A percentile compares a stretch with the other conserved stretches of the same genome.
Conservation (phyloP, 139 green algal species). For the Picocystis salinarum region DNA sequence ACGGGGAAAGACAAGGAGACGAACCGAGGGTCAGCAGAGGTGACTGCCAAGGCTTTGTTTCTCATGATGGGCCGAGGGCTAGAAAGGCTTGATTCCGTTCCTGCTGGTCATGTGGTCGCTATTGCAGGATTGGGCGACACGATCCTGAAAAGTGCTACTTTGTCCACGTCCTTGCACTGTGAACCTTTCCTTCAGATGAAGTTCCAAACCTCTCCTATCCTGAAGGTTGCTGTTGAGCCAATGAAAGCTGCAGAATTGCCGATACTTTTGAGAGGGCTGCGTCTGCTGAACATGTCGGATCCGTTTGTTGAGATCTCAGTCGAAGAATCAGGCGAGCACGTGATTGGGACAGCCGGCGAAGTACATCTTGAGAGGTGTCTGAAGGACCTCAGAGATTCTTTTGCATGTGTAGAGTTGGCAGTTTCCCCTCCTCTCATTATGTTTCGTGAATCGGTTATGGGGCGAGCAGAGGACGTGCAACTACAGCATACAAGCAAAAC, state of each 20-base stretch:
- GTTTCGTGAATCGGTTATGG: slow-evolving; percentile 64
- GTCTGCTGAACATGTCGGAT: slow-evolving; percentile 79
- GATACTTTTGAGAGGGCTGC: slow-evolving; percentile 54
- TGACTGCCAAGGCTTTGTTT: slow-evolving; percentile 38
- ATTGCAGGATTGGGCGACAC: slow-evolving; percentile 52
- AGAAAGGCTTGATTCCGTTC: slow-evolving; percentile 42
- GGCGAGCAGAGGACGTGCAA: slow-evolving; percentile 9
- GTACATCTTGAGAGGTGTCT: slow-evolving; percentile 92
- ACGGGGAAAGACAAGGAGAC: slow-evolving; percentile 34
- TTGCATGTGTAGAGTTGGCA: slow-evolving; percentile 64
- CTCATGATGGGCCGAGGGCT: slow-evolving; percentile 91
- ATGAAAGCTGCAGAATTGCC: slow-evolving; percentile 49
- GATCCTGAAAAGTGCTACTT: slow-evolving; percentile 85
- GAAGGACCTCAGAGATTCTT: slow-evolving; percentile 80
- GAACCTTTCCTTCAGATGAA: slow-evolving; percentile 67
- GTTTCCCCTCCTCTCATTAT: slow-evolving; percentile 83
- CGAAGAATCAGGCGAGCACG: slow-evolving; percentile 48
- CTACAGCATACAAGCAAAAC: too few species aligned
- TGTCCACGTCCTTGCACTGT: slow-evolving; percentile 40
- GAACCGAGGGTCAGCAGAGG: neutral
- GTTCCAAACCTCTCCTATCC: slow-evolving; percentile 77
- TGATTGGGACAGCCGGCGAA: slow-evolving; percentile 81
- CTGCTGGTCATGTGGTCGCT: slow-evolving; percentile 75
- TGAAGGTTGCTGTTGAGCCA: slow-evolving; percentile 85
- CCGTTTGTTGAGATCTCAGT: slow-evolving; percentile 64